These are phyloP conservation scores for Phytophthora pini DNA, from an alignment of 352 stramenopile genomes.

Conservation along the genomic window DNA sequence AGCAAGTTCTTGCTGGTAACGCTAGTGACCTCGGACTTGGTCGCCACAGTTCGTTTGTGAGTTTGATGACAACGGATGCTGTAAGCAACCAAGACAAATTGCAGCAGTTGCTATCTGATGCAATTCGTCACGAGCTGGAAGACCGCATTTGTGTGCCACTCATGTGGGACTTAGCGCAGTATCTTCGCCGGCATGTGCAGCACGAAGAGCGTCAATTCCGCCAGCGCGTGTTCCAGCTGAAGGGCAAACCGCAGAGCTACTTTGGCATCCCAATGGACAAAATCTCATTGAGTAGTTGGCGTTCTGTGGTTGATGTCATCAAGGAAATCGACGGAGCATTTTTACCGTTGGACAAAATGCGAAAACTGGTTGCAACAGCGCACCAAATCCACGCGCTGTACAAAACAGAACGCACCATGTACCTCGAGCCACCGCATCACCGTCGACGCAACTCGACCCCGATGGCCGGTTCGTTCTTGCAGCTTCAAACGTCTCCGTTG, in stretches of 20 bases:
- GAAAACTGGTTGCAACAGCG: conserved; percentile 74
- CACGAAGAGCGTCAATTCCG: conserved; percentile 82
- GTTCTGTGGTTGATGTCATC: conserved; percentile 70
- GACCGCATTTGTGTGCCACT: conserved; percentile 83
- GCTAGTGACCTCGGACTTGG: conserved; percentile 22
- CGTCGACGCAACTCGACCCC: conserved; percentile 56
- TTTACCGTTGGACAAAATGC: conserved; percentile 85
- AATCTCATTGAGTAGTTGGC: conserved; percentile 83
- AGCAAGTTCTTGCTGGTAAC: conserved; percentile 37
- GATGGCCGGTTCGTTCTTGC: conserved; percentile 31
- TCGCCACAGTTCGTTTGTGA: conserved; percentile 76
- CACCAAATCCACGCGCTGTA: conserved; percentile 81
- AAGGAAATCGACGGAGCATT: conserved; percentile 88
- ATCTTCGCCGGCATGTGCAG: conserved; percentile 54
- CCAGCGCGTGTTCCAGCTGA: conserved; percentile 66
- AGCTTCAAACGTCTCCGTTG: conserved; percentile 17
- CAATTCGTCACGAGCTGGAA: conserved; percentile 85
- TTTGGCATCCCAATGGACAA: conserved; percentile 84
- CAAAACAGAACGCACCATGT: conserved; percentile 65
- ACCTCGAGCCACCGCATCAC: conserved; percentile 35
- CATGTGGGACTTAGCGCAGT: conserved; percentile 61
- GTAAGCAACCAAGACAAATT: conserved; percentile 78
- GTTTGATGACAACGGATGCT: conserved; percentile 60
- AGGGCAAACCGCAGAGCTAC: conserved; percentile 79
- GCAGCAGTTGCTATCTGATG: conserved; percentile 79